A percentile compares a stretch with the other conserved stretches of the same genome.
Conservation (phyloP, 805 yeast genomes). For the Wickerhamomyces pijperi region DNA sequence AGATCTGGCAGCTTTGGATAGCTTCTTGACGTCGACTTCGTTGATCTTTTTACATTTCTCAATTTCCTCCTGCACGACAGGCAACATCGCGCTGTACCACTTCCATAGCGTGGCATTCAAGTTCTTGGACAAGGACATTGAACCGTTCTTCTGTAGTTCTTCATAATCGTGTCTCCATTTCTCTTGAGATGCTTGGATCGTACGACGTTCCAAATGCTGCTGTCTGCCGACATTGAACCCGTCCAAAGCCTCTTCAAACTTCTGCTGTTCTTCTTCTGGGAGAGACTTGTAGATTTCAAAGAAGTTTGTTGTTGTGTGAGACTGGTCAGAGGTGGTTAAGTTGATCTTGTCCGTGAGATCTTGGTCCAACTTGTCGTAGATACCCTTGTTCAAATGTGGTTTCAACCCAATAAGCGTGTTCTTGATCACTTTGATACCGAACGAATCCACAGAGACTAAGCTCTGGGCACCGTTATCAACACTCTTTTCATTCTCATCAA, state of each 20-base stretch:
- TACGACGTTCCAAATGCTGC: slow-evolving; percentile 59
- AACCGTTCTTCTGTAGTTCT: slow-evolving; percentile 48
- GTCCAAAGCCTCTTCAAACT: slow-evolving; percentile 61
- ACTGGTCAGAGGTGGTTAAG: slow-evolving; percentile 16
- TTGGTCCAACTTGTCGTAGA: slow-evolving; percentile 21
- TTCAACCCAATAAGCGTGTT: slow-evolving; percentile 52
- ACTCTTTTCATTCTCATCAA: slow-evolving; percentile 18
- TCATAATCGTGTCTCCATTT: slow-evolving; percentile 84
- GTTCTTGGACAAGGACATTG: slow-evolving; percentile 37
- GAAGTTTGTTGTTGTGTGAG: slow-evolving; percentile 35
- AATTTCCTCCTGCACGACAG: slow-evolving; percentile 59
- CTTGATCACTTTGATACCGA: slow-evolving; percentile 69
- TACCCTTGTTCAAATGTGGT: slow-evolving; percentile 18
- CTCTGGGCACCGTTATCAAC: slow-evolving; percentile 43
- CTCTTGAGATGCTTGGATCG: slow-evolving; percentile 75
- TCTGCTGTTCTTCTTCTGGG: slow-evolving; percentile 33
- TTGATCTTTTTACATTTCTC: slow-evolving; percentile 37
- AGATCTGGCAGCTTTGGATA: slow-evolving; percentile 13
- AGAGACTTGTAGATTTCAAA: slow-evolving; percentile 53
- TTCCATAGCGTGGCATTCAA: slow-evolving; percentile 69
- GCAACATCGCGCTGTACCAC: slow-evolving; percentile 73
- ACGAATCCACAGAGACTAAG: slow-evolving; percentile 59
- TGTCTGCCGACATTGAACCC: slow-evolving; percentile 69
- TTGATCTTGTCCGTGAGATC: slow-evolving; percentile 26
- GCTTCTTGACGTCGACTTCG: slow-evolving; percentile 11